Conservation (phyloP, 805 yeast genomes). For the Zygosaccharomyces rouxii region DNA sequence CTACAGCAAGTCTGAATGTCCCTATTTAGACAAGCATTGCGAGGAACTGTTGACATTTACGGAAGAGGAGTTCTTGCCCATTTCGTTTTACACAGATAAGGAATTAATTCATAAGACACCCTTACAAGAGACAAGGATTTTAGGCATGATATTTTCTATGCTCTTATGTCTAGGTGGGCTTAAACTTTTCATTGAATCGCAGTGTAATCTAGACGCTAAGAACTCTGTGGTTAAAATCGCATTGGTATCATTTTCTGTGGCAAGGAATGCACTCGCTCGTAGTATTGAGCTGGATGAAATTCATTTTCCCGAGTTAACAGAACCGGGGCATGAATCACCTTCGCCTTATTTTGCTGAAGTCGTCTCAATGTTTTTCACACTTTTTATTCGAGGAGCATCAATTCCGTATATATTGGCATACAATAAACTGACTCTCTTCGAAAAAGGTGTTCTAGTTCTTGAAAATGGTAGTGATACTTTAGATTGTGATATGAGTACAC, state of each 20-base stretch:
- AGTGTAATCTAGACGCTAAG: slow-evolving; percentile 9
- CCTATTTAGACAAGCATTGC: slow-evolving; percentile 11
- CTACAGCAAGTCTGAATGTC: slow-evolving; percentile 10
- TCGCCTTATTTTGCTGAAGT: slow-evolving; percentile 23
- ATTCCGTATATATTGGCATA: slow-evolving; percentile 14
- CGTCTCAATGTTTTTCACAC: slow-evolving; percentile 5
- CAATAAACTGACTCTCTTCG: slow-evolving; percentile 15
- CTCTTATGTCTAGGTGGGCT: slow-evolving; percentile 15
- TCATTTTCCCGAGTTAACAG: slow-evolving; percentile 16
- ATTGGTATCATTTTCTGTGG: slow-evolving; percentile 18
- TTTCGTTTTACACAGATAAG: slow-evolving; percentile 10
- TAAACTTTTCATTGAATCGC: slow-evolving; percentile 11
- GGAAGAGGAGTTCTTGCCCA: slow-evolving; percentile 12
- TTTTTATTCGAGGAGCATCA: slow-evolving; percentile 12
- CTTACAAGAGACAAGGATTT: slow-evolving; percentile 3
- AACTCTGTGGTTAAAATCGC: slow-evolving; percentile 9
- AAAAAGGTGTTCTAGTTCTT: slow-evolving; percentile 7
- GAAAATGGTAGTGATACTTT: background rate
- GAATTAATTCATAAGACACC: slow-evolving; percentile 1
- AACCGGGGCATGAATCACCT: slow-evolving; percentile 4
- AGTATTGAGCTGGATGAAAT: slow-evolving; percentile 19
- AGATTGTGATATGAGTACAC: slow-evolving; percentile 7
- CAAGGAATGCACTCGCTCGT: slow-evolving; percentile 10
- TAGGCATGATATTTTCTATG: slow-evolving; percentile 8
- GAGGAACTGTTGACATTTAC: slow-evolving; percentile 9